Conservation (phyloP, 495 filamentous ascomycete genomes). For the Aspergillus nanangensis region DNA sequence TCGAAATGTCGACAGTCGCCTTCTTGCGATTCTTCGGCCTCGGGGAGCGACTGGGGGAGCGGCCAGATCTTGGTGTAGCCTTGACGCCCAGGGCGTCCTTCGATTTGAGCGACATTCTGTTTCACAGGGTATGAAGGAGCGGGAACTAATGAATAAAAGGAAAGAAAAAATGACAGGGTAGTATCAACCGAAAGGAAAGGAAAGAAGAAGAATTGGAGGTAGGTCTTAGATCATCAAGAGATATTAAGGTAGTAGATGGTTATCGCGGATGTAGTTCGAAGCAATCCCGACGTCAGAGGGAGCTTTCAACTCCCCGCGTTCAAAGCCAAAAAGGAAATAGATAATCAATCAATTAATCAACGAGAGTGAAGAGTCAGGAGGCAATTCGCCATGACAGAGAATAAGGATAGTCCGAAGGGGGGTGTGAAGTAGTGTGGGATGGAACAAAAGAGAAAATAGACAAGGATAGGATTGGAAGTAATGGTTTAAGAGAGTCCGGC, state of each 20-base stretch:
- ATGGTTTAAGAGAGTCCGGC: conserved; percentile 23
- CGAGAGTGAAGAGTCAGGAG: conserved; percentile 26
- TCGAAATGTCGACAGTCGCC: conserved; percentile 16
- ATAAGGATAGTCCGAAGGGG: conserved; percentile 15
- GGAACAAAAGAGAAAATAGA: too few species aligned
- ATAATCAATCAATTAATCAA: conserved; percentile 28
- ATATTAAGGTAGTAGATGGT: too few species aligned
- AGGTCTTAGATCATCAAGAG: too few species aligned
- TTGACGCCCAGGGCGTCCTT: conserved; percentile 37
- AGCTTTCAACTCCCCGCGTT: conserved; percentile 5
- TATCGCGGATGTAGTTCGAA: too few species aligned
- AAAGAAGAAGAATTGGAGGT: too few species aligned
- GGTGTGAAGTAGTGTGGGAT: conserved; percentile 13
- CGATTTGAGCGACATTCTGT: conserved; percentile 28
- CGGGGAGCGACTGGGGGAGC: conserved; percentile 40
- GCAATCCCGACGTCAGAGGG: conserved; percentile 9
- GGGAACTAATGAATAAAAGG: conserved; percentile 1
- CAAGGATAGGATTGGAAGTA: conserved; percentile 7
- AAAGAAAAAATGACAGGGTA: neutral
- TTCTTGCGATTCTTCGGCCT: conserved; percentile 39
- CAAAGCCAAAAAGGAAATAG: conserved; percentile 4
- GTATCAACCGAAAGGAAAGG: neutral
- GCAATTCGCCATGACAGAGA: conserved; percentile 36
- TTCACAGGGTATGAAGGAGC: neutral
- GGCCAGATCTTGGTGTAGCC: conserved; percentile 29